Conservation (phyloP, 331 rosid species). For the Quercus tomentella region DNA sequence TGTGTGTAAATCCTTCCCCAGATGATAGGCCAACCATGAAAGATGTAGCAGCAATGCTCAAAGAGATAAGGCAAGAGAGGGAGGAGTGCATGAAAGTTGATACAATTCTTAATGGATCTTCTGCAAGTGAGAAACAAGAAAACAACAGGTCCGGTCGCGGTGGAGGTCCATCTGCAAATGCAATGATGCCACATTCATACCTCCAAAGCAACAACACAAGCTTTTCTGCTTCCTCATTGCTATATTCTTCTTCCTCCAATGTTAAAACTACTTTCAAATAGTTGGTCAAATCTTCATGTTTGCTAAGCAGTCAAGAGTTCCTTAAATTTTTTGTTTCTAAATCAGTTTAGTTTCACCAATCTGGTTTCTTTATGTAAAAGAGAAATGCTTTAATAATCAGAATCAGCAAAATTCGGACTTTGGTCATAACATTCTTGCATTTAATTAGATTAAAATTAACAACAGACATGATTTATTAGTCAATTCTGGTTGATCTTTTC, state of each 20-base stretch:
- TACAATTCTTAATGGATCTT: constrained; percentile 32
- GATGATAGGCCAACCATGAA: constrained; percentile 87
- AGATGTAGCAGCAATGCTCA: constrained; percentile 78
- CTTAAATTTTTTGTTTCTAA: constrained; percentile 15
- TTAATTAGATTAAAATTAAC: not conserved
- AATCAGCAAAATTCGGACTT: not conserved
- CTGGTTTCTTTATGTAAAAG: constrained; percentile 32
- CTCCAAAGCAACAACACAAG: constrained; percentile 29
- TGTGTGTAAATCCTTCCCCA: constrained; percentile 68
- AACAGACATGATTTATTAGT: not conserved
- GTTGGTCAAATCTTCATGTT: not conserved
- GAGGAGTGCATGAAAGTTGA: constrained; percentile 48
- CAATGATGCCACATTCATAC: constrained; percentile 15
- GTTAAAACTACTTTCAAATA: constrained; percentile 19
- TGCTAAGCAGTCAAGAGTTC: constrained; percentile 13
- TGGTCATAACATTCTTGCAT: not conserved
- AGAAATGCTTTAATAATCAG: constrained; percentile 17
- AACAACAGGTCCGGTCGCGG: constrained; percentile 12
- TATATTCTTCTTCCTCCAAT: constrained; percentile 32
- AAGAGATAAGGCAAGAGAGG: constrained; percentile 58
- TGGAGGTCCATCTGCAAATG: constrained; percentile 23
- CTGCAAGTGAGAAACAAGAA: constrained; percentile 33
- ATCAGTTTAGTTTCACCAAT: constrained; percentile 13
- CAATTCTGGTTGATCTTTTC: not conserved
- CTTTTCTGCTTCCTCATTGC: constrained; percentile 31